Evolutionary conservation across 2,329 filamentous ascomycete species (phyloP).

Genomic region (Dendryphion nanum): DNA sequence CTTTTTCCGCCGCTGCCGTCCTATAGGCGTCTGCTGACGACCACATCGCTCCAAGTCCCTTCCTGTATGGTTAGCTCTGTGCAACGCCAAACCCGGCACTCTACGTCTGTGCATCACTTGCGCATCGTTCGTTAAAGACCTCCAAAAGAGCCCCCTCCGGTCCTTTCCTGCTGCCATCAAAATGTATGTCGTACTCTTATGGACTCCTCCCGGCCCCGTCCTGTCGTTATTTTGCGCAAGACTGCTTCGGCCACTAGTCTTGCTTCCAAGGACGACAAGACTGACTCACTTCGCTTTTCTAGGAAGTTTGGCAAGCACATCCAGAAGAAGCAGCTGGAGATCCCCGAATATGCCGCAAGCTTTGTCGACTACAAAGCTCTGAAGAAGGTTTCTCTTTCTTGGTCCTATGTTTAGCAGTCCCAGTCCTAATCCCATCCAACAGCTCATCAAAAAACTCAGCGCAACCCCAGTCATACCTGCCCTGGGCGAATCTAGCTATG

Average conservation of each 20-base stretch:
- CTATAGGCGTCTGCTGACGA: slow-evolving; percentile 28
- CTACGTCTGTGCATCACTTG: slow-evolving; percentile 30
- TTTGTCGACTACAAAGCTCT: slow-evolving; percentile 99
- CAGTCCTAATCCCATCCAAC: slow-evolving; percentile 18
- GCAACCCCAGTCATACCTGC: slow-evolving; percentile 81
- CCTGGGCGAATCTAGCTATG: slow-evolving; percentile 60
- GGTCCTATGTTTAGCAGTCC: no score
- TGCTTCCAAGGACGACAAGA: slow-evolving; percentile 36
- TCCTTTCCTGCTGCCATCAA: slow-evolving; percentile 25
- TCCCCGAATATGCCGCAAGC: slow-evolving; percentile 97
- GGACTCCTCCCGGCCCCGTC: slow-evolving; percentile 30
- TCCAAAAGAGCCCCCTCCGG: slow-evolving; percentile 15
- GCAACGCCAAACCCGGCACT: slow-evolving; percentile 19
- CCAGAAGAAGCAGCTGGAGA: slow-evolving; percentile 97
- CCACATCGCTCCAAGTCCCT: slow-evolving; percentile 23
- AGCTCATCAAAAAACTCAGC: slow-evolving; percentile 98
- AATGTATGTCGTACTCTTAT: slow-evolving; percentile 40
- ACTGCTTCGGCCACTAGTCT: slow-evolving; percentile 35
- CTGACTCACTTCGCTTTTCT: slow-evolving; percentile 38
- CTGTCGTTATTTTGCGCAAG: slow-evolving; percentile 30
- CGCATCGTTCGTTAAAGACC: slow-evolving; percentile 20
- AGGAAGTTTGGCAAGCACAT: slow-evolving; percentile 99
- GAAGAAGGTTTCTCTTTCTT: slow-evolving; percentile 95
- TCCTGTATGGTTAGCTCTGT: slow-evolving; percentile 35
- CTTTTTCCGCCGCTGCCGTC: slow-evolving; percentile 12